Evolutionary conservation across 345 rosid species (phyloP).

Genomic region (Eucalyptus erythrocorys): DNA sequence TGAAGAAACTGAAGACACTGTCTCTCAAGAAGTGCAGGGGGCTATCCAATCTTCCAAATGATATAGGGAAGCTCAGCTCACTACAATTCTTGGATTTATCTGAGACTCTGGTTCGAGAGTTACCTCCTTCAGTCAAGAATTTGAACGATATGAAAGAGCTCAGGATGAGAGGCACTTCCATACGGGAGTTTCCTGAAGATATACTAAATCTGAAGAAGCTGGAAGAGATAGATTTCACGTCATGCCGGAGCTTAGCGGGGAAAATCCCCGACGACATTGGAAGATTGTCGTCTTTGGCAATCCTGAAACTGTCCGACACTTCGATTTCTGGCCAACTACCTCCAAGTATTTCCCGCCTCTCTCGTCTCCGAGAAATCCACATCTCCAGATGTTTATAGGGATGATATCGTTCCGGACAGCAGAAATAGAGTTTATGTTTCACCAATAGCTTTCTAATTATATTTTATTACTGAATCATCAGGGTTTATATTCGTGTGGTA

Average conservation of each 20-base stretch:
- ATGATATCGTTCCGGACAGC: no score
- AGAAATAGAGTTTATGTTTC: no score
- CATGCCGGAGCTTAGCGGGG: fast-evolving
- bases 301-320: neutral
- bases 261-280: fast-evolving
- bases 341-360: neutral
- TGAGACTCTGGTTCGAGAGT: no score
- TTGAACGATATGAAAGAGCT: no score
- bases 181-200: neutral
- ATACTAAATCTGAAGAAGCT: no score
- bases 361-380: neutral
- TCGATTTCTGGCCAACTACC: neutral
- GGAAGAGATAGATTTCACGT: neutral
- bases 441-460: fast-evolving
- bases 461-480: fast-evolving
- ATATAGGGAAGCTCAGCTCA: no score
- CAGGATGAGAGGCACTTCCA: fast-evolving
- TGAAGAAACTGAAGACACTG: no score
- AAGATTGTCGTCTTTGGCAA: neutral
- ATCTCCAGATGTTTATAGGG: neutral
- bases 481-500: fast-evolving
- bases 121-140: no score
- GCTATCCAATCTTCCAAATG: no score
- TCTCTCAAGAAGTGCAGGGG: no score
- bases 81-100: no score